A percentile compares a stretch with the other conserved stretches of the same genome.
These are phyloP conservation scores for Penium margaritaceum DNA, from an alignment of 139 green algal genomes.

Conservation along the genomic window DNA sequence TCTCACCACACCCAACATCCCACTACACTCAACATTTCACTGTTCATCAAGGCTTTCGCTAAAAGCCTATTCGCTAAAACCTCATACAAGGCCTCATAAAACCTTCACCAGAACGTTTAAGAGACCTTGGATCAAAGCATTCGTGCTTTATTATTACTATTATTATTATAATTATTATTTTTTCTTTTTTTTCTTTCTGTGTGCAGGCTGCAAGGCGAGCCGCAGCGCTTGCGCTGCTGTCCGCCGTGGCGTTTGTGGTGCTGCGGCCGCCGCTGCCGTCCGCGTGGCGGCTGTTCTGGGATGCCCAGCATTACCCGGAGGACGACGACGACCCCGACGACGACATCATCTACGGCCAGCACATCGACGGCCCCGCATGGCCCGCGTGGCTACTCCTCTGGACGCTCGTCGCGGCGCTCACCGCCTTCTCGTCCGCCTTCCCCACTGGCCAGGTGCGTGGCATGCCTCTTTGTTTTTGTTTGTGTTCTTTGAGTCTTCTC, in stretches of 20 bases:
- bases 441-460: slow-evolving; percentile 22
- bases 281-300: slow-evolving; percentile 79
- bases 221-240: slow-evolving; percentile 20
- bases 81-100: too few relatives aligned
- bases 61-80: too few relatives aligned
- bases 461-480: background rate
- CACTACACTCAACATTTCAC: too few relatives aligned
- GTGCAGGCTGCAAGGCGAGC: slow-evolving; percentile 18
- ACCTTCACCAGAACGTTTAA: too few relatives aligned
- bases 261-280: slow-evolving; percentile 69
- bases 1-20: too few relatives aligned
- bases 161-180: too few relatives aligned
- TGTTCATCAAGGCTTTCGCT: too few relatives aligned
- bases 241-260: slow-evolving; percentile 55
- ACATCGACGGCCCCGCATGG: slow-evolving; percentile 58
- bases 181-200: too few relatives aligned
- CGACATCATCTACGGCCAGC: slow-evolving; percentile 67
- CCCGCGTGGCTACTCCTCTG: slow-evolving; percentile 77
- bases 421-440: slow-evolving; percentile 38
- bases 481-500: background rate
- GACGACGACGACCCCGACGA: slow-evolving; percentile 72
- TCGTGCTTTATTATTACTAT: too few relatives aligned
- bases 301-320: slow-evolving; percentile 72
- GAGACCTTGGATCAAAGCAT: too few relatives aligned
- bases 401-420: slow-evolving; percentile 49